Base-by-base conservation (phyloP, 345 rosid species). In the Eucalyptus erythrocorys region DNA sequence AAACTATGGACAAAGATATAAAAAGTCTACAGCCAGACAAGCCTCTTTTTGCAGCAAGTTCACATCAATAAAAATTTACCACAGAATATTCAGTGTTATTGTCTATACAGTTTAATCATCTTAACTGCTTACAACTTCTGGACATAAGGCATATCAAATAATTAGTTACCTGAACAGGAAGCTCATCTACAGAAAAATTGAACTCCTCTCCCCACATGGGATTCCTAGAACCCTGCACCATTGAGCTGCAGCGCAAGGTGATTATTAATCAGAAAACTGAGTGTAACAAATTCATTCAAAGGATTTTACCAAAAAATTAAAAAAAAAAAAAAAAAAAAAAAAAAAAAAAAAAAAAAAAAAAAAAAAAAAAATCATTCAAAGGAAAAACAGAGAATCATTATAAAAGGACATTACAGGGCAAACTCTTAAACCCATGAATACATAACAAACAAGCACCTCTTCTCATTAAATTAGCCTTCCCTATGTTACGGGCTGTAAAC, bases 171-270 rank as follows among this genome's bases (percentile, higher is more conserved):
- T 97, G 92, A 71, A 90, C 96, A 92, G 99, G 99, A 90, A 98
- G 98, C 93, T 96, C 95, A 87, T 97, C 98, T 55, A 93, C 95
- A 85, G 96, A 94, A 90, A 98, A 96, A 91, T 97, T 94, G 91
- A 98, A 97, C 94, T 98, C 98, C 92, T 98, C 99, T 87, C 99
- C 99, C 99, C 99, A 98, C 99, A 98, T 94, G 49, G 99, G 99
- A 94, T 98, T 95, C 94, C 99, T 94, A 88, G 99, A 96, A 92
- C 99, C 98, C 89, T 98, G 99, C 89, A 98, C 94, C 99, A 98
- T 98, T 53, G 99, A 98, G 92, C 98, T 98, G 93, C 89, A 89
- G 90, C 85, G 91, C 61, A 89, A 43, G 89, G 47, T 76, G 43
- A 76, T 21, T 40, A 0, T 76, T 76, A 76, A 76, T 76, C 84